Base-by-base conservation (phyloP, 345 rosid genomes). In the Eucalyptus tenuipes region DNA sequence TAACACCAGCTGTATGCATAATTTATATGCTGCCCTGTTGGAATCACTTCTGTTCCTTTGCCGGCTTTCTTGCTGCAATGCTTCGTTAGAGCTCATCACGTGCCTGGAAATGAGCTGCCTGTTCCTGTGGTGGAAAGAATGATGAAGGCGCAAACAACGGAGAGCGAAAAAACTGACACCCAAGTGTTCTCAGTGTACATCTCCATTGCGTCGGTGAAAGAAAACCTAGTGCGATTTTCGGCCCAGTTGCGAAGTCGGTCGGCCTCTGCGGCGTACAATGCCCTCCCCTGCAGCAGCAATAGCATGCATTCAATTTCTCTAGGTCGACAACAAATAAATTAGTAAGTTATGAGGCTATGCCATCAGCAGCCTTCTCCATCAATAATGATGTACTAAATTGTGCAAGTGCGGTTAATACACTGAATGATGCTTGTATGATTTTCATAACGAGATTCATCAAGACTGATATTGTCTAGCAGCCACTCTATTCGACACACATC, bases 131-230 rank as follows among this genome's bases (percentile, higher is more conserved):
- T 96, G 6, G 95, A 94, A 68, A 95, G 90, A 85, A 96, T 96
- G 85, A 96, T 96, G 94, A 96, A 97, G 68, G 99, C 98, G 3
- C 98, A 97, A 53, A 97, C 99, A 10, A 97, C 98, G 3, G 99
- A 96, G 55, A 97, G 98, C 2, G 99, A 97, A 93, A 97, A 95
- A 53, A 97, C 99, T 5, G 98, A 96, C 24, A 97, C 96, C 99
- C 98, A 96, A 4, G 98, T 94, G 90, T 94, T 96, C 90, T 96
- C 98, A 7, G 97, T 93, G 90, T 97, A 95, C 97, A 95, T 97
- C 88, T 96, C 99, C 99, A 96, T 97, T 4, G 98, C 99, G 87
- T 97, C 99, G 3, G 99, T 94, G 55, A 96, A 92, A 4, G 99
- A 96, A 91, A 96, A 95, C 88, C 93, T 93, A 25, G 99, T 94